These are phyloP conservation scores for Xylariales sp. DNA, from an alignment of 2,329 filamentous ascomycete species.

Conservation along the genomic window DNA sequence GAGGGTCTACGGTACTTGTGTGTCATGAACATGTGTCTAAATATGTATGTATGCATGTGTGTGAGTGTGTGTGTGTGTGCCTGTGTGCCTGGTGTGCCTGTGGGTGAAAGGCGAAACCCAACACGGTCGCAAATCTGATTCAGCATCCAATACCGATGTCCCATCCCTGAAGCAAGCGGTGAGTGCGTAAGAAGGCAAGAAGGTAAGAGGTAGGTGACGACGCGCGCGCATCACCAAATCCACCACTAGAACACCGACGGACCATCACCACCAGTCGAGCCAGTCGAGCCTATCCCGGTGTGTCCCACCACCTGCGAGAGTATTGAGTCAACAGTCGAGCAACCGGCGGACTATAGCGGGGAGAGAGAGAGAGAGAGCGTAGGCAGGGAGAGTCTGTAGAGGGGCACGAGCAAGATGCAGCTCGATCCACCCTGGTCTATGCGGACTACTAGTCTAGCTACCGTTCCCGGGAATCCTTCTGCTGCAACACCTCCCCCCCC, in stretches of 20 bases:
- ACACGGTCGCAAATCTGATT: constrained; percentile 31
- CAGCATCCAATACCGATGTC: constrained; percentile 17
- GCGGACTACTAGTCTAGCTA: constrained; percentile 29
- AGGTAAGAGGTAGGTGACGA: constrained; percentile 10
- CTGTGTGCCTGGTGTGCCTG: neutral
- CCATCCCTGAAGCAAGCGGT: constrained; percentile 25
- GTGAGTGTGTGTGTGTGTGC: neutral
- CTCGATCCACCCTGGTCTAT: constrained; percentile 19
- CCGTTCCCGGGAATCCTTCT: constrained; percentile 36
- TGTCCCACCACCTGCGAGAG: constrained; percentile 1
- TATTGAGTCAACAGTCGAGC: constrained; percentile 10
- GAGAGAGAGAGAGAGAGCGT: neutral
- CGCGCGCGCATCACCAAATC: constrained; percentile 25
- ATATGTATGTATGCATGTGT: neutral
- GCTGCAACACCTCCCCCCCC: constrained; percentile 28
- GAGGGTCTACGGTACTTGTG: neutral
- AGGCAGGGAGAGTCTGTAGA: neutral
- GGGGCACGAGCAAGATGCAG: neutral
- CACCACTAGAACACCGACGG: constrained; percentile 11
- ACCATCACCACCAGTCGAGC: constrained; percentile 8
- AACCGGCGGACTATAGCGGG: constrained; percentile 11
- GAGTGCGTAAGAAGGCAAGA: constrained; percentile 1
- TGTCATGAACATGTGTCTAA: constrained; percentile 6
- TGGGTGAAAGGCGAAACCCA: constrained; percentile 17
- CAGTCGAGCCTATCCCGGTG: neutral